phyloP scores from a whole-genome alignment of 1,284 basidiomycete species.

The Fomitiporia mediterranea region DNA sequence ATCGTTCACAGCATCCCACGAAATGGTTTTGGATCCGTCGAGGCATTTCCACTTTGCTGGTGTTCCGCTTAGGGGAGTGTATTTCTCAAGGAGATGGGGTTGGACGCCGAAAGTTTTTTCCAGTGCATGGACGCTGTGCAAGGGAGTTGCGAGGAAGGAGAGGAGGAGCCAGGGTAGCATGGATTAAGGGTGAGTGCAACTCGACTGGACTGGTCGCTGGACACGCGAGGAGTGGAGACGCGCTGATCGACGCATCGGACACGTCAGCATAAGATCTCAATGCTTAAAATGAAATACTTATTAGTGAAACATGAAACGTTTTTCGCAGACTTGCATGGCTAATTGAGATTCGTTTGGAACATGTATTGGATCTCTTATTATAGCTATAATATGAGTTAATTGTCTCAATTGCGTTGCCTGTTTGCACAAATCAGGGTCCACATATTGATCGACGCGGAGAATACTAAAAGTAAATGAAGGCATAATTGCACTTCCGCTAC shows the following conservation, averaged over 20 bases:
- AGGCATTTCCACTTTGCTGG: constrained; percentile 65
- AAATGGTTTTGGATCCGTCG: constrained; percentile 66
- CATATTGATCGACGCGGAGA: neutral
- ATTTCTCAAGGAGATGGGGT: constrained; percentile 43
- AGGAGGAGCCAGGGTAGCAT: constrained; percentile 19
- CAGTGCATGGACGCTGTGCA: constrained; percentile 19
- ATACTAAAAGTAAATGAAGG: too few species aligned
- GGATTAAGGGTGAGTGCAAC: neutral
- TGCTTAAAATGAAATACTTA: too few species aligned
- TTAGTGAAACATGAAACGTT: too few species aligned
- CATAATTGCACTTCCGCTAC: too few species aligned
- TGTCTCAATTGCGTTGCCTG: too few species aligned
- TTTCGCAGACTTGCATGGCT: too few species aligned
- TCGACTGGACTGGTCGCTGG: neutral
- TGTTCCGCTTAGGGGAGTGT: constrained; percentile 37
- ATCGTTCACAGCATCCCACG: constrained; percentile 83
- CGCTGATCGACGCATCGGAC: neutral
- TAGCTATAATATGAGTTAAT: too few species aligned
- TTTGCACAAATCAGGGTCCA: neutral
- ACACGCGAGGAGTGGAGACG: neutral
- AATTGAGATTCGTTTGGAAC: too few species aligned
- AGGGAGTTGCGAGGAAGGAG: constrained; percentile 4
- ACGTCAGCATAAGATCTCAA: neutral
- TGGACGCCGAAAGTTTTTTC: constrained; percentile 48
- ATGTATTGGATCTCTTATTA: too few species aligned